Conservation (phyloP, 305 asterid species). For the Fraxinus sp. region DNA sequence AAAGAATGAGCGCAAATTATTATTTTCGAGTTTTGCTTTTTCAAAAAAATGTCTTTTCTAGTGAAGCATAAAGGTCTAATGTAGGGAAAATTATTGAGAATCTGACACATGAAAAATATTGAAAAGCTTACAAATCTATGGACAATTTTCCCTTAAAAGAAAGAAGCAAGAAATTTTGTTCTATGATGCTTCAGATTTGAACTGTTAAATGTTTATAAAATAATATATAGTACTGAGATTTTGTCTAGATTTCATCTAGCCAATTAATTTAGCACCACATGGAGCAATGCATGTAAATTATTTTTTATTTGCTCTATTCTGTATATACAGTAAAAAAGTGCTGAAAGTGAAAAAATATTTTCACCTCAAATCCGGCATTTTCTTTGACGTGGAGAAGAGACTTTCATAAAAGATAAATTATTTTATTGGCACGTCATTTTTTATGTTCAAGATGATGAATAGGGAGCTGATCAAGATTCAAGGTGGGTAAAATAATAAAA, state of each 20-base stretch:
- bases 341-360: not conserved
- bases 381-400: not conserved
- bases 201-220: not conserved
- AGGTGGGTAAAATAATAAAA: not conserved
- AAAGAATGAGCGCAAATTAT: too few relatives aligned
- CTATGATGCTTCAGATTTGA: not conserved
- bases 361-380: not conserved
- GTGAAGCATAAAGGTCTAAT: not conserved
- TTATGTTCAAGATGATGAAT: not conserved
- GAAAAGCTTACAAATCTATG: not conserved
- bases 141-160: not conserved
- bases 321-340: not conserved
- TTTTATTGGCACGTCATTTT: not conserved
- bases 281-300: not conserved
- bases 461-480: not conserved
- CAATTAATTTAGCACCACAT: not conserved
- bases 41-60: not conserved
- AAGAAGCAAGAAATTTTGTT: not conserved
- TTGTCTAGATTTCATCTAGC: not conserved
- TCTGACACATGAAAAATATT: not conserved
- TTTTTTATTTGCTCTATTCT: too few relatives aligned
- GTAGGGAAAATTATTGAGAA: not conserved
- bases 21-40: not conserved
- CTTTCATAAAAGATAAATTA: too few relatives aligned
- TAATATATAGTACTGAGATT: not conserved